Evolutionary conservation across 2,329 filamentous ascomycete species (phyloP).

Genomic region (Mycosphaerella sp.): DNA sequence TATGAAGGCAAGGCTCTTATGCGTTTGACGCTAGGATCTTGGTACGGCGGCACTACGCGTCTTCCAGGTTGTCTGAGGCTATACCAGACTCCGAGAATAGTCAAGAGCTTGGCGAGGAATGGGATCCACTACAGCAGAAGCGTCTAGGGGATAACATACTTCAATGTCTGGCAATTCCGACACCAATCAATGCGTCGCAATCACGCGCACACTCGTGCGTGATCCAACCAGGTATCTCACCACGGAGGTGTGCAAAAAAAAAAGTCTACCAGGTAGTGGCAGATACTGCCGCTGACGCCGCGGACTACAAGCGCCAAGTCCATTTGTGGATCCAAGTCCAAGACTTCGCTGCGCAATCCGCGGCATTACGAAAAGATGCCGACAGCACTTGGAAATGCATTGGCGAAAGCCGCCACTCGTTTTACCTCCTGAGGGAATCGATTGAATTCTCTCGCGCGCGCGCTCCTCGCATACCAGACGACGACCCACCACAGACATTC

Average conservation of each 20-base stretch:
- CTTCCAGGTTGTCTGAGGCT: constrained; percentile 3
- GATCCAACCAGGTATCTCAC: no score
- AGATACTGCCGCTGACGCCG: background rate
- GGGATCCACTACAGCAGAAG: background rate
- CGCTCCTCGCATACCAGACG: background rate
- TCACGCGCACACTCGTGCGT: no score
- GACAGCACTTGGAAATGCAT: background rate
- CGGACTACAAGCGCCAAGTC: background rate
- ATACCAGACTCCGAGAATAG: background rate
- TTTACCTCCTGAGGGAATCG: background rate
- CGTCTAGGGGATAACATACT: no score
- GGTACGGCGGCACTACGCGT: constrained; percentile 2
- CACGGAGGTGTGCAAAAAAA: no score
- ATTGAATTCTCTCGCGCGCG: background rate
- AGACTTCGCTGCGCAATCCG: background rate
- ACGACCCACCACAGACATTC: background rate
- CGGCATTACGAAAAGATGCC: background rate
- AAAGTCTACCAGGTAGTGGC: no score
- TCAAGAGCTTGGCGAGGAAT: background rate
- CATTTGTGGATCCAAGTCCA: background rate
- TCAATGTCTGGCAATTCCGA: no score
- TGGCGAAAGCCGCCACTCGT: background rate
- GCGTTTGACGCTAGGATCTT: constrained; percentile 6
- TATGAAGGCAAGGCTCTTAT: background rate
- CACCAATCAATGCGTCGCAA: no score